Percentiles rank a stretch among this genome's conserved stretches.
Conservation (phyloP, 306 rosid genomes). For the Argentina anserina region DNA sequence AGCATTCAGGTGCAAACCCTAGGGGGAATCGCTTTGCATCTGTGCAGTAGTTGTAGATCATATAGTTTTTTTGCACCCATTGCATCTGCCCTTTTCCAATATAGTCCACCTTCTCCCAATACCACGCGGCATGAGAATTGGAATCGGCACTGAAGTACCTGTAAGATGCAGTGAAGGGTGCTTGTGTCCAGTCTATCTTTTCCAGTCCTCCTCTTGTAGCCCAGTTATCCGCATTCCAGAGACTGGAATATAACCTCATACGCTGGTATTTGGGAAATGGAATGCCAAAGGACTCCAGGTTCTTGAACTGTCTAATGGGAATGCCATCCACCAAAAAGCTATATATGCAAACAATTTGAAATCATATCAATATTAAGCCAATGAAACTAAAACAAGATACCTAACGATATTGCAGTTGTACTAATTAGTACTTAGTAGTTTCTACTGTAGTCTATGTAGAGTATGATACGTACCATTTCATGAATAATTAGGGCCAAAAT, state of each 20-base stretch:
- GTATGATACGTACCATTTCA: no score
- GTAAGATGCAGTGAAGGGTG: slow-evolving; percentile 30
- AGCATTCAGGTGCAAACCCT: slow-evolving; percentile 38
- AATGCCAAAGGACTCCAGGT: slow-evolving; percentile 16
- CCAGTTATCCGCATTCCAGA: slow-evolving; percentile 45
- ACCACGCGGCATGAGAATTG: slow-evolving; percentile 18
- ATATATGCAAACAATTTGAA: neutral
- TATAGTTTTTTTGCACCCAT: slow-evolving; percentile 25
- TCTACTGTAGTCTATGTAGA: no score
- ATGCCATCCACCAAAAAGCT: slow-evolving; percentile 39
- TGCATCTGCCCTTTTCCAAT: slow-evolving; percentile 12
- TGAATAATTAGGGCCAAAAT: no score
- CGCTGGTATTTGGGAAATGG: slow-evolving; percentile 31
- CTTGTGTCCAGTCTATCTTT: slow-evolving; percentile 33
- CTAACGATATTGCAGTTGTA: no score
- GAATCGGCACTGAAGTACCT: slow-evolving; percentile 15
- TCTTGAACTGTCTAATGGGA: slow-evolving; percentile 39
- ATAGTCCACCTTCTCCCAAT: slow-evolving; percentile 19
- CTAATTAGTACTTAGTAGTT: no score
- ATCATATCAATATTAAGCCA: neutral
- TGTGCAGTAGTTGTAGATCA: slow-evolving; percentile 46
- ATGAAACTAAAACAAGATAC: no score
- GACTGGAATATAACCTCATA: slow-evolving; percentile 37
- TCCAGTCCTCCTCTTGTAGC: slow-evolving; percentile 34
- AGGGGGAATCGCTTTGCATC: slow-evolving; percentile 29